These are phyloP conservation scores for Byssoonygena ceratinophila DNA, from an alignment of 2,329 filamentous ascomycete genomes.

Conservation along the genomic window DNA sequence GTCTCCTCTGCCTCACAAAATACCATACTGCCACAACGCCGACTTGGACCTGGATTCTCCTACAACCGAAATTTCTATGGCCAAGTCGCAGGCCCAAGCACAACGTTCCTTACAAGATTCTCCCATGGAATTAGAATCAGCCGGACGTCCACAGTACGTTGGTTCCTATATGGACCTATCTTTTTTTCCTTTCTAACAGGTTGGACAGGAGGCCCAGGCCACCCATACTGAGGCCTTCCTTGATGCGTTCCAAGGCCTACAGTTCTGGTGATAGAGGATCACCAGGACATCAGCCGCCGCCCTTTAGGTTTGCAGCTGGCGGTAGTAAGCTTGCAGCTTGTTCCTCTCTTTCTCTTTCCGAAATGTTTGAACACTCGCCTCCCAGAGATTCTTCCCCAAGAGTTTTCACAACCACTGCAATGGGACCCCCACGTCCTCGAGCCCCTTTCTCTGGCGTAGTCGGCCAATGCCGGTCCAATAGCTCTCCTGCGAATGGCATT, in stretches of 20 bases:
- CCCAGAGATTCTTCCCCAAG: conserved; percentile 51
- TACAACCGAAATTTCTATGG: conserved; percentile 47
- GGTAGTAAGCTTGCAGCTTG: conserved; percentile 43
- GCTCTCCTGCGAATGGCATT: conserved; percentile 59
- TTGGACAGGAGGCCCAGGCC: conserved; percentile 53
- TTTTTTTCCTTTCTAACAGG: neutral
- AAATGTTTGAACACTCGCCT: conserved; percentile 73
- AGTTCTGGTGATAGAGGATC: conserved; percentile 53
- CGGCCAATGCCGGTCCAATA: conserved; percentile 49
- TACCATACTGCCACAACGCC: conserved; percentile 49
- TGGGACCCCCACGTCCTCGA: conserved; percentile 53
- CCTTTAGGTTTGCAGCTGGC: conserved; percentile 63
- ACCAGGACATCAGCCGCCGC: conserved; percentile 55
- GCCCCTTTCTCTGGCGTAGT: conserved; percentile 53
- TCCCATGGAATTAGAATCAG: conserved; percentile 27
- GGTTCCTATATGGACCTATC: conserved; percentile 14
- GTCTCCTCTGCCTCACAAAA: conserved; percentile 84
- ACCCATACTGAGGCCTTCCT: conserved; percentile 60
- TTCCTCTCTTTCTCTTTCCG: conserved; percentile 58
- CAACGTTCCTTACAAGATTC: conserved; percentile 35
- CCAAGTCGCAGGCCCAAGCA: conserved; percentile 32
- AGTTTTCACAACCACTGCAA: conserved; percentile 45
- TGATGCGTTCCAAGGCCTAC: conserved; percentile 64
- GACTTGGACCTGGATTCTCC: conserved; percentile 62
- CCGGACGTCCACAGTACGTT: conserved; percentile 29